Base-by-base conservation (phyloP, 2,329 filamentous ascomycete species). In the Penicillium sp. region DNA sequence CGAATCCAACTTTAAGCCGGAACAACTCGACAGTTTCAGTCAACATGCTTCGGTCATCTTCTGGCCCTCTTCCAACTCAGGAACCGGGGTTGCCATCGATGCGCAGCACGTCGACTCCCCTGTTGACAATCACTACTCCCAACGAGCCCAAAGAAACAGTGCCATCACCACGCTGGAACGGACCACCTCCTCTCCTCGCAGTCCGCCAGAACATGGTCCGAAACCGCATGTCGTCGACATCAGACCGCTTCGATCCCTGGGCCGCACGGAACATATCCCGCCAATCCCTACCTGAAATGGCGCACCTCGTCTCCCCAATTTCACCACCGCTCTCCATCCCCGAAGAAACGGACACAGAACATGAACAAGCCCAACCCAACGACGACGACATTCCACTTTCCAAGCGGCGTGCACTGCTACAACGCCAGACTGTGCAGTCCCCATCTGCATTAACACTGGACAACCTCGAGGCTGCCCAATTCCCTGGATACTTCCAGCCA, bases 321-420 rank as follows among this genome's bases (percentile, higher is more conserved):
- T 53, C 48, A 21, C 48, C 48, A 17, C 48, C 32, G 5, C 43
- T 55, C 42, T 46, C 55, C 15, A 60, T 56, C 21, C 52, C 64
- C 8, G 64, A 63, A 19, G 62, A 72, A 17, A 42, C 40, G 4
- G 48, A 55, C 3, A 49, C 56, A 15, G 40, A 53, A 3, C 6
- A 31, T 9, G 37, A 38, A 17, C 39, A 31, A 32, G 17, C 22
- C 17, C 12, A 39, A 15, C 26, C 33, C 1, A 42, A 80, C 56
- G 72, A 76, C 1, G 87, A 90, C 53, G 80, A 89, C 49, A 75
- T 91, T 57, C 83, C 87, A 0, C 75, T 93, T 17, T 84, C 81
- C 37, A 80, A 85, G 59, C 82, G 86, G 38, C 78, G 77, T 48
- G 71, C 79, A 40, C 66, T 85, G 26, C 80, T 86, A 48, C 69